Evolutionary conservation across 176 grass and related monocot genomes (phyloP), one percentile per base, ranked within the genome.

Genomic region (sorghum (Sorghum bicolor)): DNA sequence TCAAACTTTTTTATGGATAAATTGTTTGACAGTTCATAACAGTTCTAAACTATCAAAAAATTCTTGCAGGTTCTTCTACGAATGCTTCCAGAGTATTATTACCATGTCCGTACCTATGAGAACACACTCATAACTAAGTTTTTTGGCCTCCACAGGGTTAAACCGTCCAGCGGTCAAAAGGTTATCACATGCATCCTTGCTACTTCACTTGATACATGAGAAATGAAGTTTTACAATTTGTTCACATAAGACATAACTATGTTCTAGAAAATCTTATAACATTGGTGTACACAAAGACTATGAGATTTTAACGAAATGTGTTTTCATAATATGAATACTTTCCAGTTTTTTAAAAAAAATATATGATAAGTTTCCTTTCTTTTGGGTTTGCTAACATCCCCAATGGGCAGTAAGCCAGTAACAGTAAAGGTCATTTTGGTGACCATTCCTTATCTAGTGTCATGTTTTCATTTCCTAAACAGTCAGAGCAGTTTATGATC

Each of bases 61-160:
- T 48, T 91, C 80, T 19, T 88, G 80, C 85, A 98, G 96, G 93
- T 98, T 37, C 91, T 98, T 62, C 81, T 98, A 78, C 87, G 69
- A 74, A 98, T 98, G 96, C 93, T 98, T 84, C 96, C 93, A 70
- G 87, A 90, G 40, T 98, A 98, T 85, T 87, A 94, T 74, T 64
- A 92, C 78, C 96, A 98, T 89, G 96, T 98, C 48, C 88, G 70
- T 74, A 89, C 91, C 67, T 94, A 98, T 85, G 96, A 98, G 78
- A 98, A 98, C 79, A 98, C 96, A 40, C 96, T 98, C 77, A 95
- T 98, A 86, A 98, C 96, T 48, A 98, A 98, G 40, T 95, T 98
- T 86, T 98, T 98, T 89, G 96, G 96, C 74, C 96, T 98, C 58
- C 96, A 98, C 67, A 93, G 96, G 80, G 83, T 98, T 80, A 95